Base-by-base conservation (phyloP, 805 yeast genomes). In the Debaryomyces prosopidis region DNA sequence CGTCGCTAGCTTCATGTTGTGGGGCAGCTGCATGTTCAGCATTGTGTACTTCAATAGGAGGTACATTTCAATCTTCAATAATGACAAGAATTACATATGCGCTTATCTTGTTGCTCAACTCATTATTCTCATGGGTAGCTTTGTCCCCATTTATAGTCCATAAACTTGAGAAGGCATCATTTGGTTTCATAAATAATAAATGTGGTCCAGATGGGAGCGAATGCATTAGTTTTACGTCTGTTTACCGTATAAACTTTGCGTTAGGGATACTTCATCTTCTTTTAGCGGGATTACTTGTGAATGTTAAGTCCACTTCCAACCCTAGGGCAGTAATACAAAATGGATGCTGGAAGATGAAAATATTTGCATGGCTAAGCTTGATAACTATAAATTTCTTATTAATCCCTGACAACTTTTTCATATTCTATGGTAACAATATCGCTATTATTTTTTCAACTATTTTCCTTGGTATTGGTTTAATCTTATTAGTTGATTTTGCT, bases 401-500 rank as follows among this genome's bases (percentile, higher is more conserved):
- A 11, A 81, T 94, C 39, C 97, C 98, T 1, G 97, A 95, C 58
- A 72, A 71, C 17, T 92, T 94, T 62, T 94, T 86, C 64, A 78
- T 91, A 12, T 76, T 85, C 57, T 94, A 96, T 83, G 97, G 99
- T 1, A 94, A 89, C 63, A 84, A 89, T 69, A 73, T 94, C 36
- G 89, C 97, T 5, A 85, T 91, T 26, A 67, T 89, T 4, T 84
- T 89, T 55, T 89, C 96, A 36, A 86, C 92, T 2, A 59, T 90
- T 4, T 94, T 94, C 68, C 79, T 92, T 31, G 83, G 94, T 12
- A 88, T 94, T 49, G 99, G 99, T 1, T 76, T 94, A 46, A 86
- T 95, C 11, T 73, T 94, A 40, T 71, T 94, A 40, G 97, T 94
- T 27, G 99, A 94, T 65, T 94, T 89, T 75, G 98, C 99, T 3